Base-by-base conservation (phyloP, 1,284 basidiomycete genomes). In the Ustilago crameri region DNA sequence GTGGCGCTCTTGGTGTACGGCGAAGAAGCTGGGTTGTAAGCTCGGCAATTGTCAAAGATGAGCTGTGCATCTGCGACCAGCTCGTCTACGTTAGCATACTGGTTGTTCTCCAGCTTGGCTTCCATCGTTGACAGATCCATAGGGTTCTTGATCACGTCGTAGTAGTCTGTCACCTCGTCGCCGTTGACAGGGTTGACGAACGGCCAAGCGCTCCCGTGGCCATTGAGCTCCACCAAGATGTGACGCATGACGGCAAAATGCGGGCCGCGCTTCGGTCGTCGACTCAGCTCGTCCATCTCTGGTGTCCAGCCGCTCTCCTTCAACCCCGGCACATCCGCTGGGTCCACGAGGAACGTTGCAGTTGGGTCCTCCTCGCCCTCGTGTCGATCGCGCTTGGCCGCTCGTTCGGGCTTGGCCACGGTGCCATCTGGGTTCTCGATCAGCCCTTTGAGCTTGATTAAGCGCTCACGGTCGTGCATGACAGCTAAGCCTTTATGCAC, bases 111-210 rank as follows among this genome's bases (percentile, higher is more conserved):
- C 26, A 98, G 88, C 84, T 95, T 98, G 83, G 90, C 88, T 81
- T 94, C 91, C 90, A 98, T 97, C 2, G 93, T 96, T 52, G 87
- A 87, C 61, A 98, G 88, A 83, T 98, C 95, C 95, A 98, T 98
- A 0, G 95, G 95, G 56, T 91, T 86, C 78, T 90, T 91, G 83
- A 98, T 91, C 51, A 94, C 90, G 18, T 92, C 89, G 83, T 94
- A 93, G 82, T 98, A 98, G 82, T 97, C 95, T 5, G 87, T 83
- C 22, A 96, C 95, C 66, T 96, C 93, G 18, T 90, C 89, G 1
- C 84, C 86, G 79, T 91, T 91, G 50, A 98, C 95, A 14, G 94
- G 93, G 38, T 87, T 83, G 20, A 87, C 85, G 85, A 96, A 96
- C 3, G 95, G 90, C 95, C 96, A 99, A 0, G 92, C 88, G 27